A percentile compares a stretch with the other conserved stretches of the same genome.
Evolutionary conservation across 306 rosid species (phyloP).

Genomic region (Sphenostylis stenocarpa): DNA sequence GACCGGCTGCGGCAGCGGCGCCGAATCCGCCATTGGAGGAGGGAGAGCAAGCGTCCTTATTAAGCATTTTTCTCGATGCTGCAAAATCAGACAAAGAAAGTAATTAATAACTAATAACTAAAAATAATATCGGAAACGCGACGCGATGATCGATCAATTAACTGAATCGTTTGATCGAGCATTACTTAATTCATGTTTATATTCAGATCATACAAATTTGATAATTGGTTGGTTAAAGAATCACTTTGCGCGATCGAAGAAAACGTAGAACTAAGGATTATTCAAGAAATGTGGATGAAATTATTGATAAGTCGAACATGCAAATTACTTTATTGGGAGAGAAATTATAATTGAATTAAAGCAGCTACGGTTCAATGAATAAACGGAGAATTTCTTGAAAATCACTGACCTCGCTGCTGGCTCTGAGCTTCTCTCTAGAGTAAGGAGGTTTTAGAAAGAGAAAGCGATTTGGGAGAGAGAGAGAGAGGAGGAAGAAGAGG

Average conservation of each 20-base stretch:
- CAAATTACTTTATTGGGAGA: neutral
- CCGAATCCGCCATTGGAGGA: slow-evolving; percentile 44
- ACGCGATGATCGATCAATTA: slow-evolving; percentile 9
- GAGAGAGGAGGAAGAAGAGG: slow-evolving; percentile 25
- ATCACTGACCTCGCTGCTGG: slow-evolving; percentile 25
- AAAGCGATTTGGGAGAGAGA: slow-evolving; percentile 29
- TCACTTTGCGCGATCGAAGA: neutral
- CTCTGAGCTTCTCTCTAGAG: slow-evolving; percentile 21
- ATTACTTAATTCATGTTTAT: neutral
- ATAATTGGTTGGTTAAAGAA: neutral
- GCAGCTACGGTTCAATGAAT: neutral
- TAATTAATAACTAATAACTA: too few species aligned
- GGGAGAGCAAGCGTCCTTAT: slow-evolving; percentile 42
- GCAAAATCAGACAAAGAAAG: slow-evolving; percentile 4
- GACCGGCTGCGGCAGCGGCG: slow-evolving; percentile 26
- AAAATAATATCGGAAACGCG: neutral
- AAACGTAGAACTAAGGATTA: neutral
- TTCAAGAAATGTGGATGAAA: slow-evolving; percentile 25
- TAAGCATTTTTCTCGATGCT: slow-evolving; percentile 46
- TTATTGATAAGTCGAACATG: neutral
- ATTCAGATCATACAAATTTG: neutral
- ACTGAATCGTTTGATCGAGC: neutral
- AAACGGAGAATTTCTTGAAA: neutral
- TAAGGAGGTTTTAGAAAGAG: slow-evolving; percentile 28
- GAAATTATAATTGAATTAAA: neutral